These are phyloP conservation scores for Raddia distichophylla DNA, from an alignment of 176 grass and related monocot genomes.

Conservation along the genomic window DNA sequence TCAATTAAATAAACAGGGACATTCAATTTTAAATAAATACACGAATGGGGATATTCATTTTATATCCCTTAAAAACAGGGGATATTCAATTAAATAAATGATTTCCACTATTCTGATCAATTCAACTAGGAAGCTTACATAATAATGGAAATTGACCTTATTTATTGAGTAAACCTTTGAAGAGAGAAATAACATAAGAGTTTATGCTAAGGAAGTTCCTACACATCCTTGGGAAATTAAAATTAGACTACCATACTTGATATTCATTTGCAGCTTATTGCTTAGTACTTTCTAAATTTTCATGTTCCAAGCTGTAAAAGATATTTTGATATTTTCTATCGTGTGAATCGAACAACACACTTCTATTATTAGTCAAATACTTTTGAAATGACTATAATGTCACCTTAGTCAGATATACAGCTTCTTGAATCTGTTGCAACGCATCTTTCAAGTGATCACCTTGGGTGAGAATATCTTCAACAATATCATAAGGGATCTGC, in stretches of 20 bases:
- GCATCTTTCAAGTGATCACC: slow-evolving; percentile 80
- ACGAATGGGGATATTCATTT: no score
- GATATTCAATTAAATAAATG: not conserved
- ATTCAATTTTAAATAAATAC: no score
- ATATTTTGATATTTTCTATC: not conserved
- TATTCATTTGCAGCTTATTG: not conserved
- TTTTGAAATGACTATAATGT: not conserved
- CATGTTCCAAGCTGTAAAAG: not conserved
- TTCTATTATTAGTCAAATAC: not conserved
- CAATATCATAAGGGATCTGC: slow-evolving; percentile 75
- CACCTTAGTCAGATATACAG: slow-evolving; percentile 80
- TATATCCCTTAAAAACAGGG: no score
- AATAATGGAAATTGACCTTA: not conserved
- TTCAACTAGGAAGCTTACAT: not conserved
- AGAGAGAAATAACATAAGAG: not conserved
- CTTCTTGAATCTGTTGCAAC: slow-evolving; percentile 78
- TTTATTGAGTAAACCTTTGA: not conserved
- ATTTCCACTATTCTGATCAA: not conserved
- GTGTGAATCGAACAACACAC: not conserved
- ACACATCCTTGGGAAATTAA: not conserved
- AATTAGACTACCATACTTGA: not conserved
- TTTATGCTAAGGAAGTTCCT: not conserved
- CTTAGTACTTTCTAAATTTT: not conserved
- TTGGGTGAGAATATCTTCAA: slow-evolving; percentile 76
- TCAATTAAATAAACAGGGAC: no score